A percentile compares a stretch with the other conserved stretches of the same genome.
Evolutionary conservation across 1,284 basidiomycete genomes (phyloP).

Genomic region (Phellopilus nigrolimitatus): DNA sequence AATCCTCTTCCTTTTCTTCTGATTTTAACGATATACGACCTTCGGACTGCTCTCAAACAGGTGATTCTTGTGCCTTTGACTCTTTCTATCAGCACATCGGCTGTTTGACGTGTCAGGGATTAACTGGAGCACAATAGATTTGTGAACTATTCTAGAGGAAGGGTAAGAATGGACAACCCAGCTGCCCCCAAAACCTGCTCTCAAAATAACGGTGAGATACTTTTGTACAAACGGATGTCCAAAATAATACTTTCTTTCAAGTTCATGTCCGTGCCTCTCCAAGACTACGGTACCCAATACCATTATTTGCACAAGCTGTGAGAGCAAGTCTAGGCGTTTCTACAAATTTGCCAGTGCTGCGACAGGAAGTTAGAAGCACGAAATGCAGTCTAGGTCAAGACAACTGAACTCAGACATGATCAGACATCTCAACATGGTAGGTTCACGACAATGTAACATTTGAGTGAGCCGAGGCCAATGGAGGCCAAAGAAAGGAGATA

Average conservation of each 20-base stretch:
- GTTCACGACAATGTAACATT: not conserved
- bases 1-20: slow-evolving; percentile 5
- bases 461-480: not conserved
- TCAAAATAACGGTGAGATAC: too few species aligned
- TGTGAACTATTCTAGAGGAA: not conserved
- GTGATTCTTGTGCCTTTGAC: not conserved
- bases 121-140: not conserved
- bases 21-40: not conserved
- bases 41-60: not conserved
- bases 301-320: too few species aligned
- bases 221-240: too few species aligned
- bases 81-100: not conserved
- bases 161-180: not conserved
- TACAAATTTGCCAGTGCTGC: too few species aligned
- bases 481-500: slow-evolving; percentile 4
- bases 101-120: not conserved
- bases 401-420: not conserved
- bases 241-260: too few species aligned
- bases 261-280: too few species aligned
- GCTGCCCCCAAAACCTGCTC: too few species aligned
- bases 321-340: too few species aligned
- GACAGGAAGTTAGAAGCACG: too few species aligned
- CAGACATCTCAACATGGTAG: not conserved
- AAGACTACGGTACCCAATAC: too few species aligned
- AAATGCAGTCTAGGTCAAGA: too few species aligned